Evolutionary conservation across 192 early-diverging fungal species (phyloP).

Genomic region (Linnemannia exigua): DNA sequence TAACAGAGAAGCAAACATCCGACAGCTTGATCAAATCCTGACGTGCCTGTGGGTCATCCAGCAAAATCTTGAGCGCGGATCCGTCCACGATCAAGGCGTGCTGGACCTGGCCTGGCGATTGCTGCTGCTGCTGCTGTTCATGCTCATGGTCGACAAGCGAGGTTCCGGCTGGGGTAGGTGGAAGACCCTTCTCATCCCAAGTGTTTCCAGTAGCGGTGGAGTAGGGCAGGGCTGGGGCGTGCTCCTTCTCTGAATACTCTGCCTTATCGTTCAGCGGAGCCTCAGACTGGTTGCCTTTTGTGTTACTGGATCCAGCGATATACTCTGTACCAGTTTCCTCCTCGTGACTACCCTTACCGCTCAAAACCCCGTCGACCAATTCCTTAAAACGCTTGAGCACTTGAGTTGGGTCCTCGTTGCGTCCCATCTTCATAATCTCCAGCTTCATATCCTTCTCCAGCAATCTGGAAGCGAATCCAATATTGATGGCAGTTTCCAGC

Average conservation of each 20-base stretch:
- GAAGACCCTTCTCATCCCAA: slow-evolving; percentile 41
- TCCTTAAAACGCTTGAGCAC: slow-evolving; percentile 48
- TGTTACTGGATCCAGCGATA: not conserved
- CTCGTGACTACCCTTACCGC: slow-evolving; percentile 16
- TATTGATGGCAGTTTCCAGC: slow-evolving; percentile 98
- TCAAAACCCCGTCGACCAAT: slow-evolving; percentile 37
- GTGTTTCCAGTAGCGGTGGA: not conserved
- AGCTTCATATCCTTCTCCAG: slow-evolving; percentile 79
- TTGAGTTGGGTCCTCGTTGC: slow-evolving; percentile 23
- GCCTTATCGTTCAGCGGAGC: slow-evolving; percentile 6
- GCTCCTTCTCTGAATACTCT: not conserved
- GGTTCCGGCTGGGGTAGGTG: slow-evolving; percentile 13
- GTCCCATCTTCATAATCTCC: slow-evolving; percentile 66
- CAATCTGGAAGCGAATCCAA: slow-evolving; percentile 90
- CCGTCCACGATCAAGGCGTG: slow-evolving; percentile 93
- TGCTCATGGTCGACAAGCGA: slow-evolving; percentile 11
- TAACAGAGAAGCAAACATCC: slow-evolving; percentile 84
- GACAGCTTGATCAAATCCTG: slow-evolving; percentile 77
- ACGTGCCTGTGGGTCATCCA: slow-evolving; percentile 70
- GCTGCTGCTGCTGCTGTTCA: not conserved
- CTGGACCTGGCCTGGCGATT: not conserved
- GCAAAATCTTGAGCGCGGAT: slow-evolving; percentile 54
- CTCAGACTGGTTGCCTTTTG: not conserved
- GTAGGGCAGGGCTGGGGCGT: not conserved
- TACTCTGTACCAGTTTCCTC: slow-evolving; percentile 4